Evolutionary conservation across 164 flowering plant species (phyloP).

Genomic region (Warburgia ugandensis): DNA sequence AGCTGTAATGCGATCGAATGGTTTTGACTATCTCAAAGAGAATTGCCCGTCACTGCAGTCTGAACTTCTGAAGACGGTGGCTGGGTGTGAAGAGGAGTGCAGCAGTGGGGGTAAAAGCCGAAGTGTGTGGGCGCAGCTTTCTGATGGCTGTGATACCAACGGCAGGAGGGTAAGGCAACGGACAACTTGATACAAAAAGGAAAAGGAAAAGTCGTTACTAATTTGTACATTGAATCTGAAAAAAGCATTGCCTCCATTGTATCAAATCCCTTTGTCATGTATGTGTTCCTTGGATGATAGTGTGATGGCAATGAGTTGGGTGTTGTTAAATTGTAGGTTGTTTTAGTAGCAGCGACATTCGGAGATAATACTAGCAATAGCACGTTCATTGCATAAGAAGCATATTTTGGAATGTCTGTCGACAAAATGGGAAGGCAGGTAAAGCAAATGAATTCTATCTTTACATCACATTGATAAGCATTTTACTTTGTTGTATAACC

Average conservation of each 20-base stretch:
- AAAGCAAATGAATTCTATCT: no score
- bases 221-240: conserved; percentile 16
- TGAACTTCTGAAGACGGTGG: conserved; percentile 68
- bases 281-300: conserved; percentile 8
- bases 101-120: conserved; percentile 61
- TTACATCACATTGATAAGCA: no score
- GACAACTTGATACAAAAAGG: conserved; percentile 32
- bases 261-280: conserved; percentile 7
- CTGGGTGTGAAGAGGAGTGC: conserved; percentile 71
- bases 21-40: conserved; percentile 63
- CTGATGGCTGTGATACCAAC: conserved; percentile 65
- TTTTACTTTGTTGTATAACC: no score
- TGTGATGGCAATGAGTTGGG: conserved; percentile 19
- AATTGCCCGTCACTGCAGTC: conserved; percentile 59
- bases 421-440: no score
- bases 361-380: conserved; percentile 5
- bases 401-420: no score
- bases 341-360: conserved; percentile 12
- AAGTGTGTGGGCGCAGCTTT: conserved; percentile 62
- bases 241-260: conserved; percentile 10
- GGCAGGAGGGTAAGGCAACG: conserved; percentile 68
- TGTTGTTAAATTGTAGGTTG: conserved; percentile 12
- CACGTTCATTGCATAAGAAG: no score
- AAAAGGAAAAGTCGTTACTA: no score
- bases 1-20: conserved; percentile 81